Evolutionary conservation across 495 filamentous ascomycete species (phyloP).

Genomic region (Parachaetomium inaequale): DNA sequence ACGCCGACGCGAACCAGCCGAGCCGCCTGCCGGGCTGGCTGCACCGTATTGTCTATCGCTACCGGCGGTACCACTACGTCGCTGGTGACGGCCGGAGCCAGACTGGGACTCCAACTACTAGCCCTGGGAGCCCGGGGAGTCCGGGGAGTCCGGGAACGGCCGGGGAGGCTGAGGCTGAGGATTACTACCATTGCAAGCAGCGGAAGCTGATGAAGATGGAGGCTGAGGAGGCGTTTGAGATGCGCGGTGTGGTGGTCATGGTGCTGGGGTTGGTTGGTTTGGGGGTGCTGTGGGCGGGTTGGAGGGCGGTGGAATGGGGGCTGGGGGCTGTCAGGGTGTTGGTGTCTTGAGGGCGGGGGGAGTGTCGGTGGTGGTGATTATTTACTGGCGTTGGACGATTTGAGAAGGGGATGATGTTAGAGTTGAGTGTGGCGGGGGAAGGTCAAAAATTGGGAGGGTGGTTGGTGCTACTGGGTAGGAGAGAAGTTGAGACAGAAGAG

Average conservation of each 20-base stretch:
- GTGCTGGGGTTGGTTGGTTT: conserved; percentile 32
- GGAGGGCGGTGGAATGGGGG: conserved; percentile 27
- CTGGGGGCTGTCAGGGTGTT: conserved; percentile 5
- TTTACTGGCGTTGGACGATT: neutral
- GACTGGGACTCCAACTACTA: neutral
- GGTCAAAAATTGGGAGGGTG: neutral
- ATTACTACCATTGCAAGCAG: conserved; percentile 50
- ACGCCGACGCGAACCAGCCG: conserved; percentile 27
- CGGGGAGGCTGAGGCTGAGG: neutral
- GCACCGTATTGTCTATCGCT: conserved; percentile 35
- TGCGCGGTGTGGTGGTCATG: conserved; percentile 40
- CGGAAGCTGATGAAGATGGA: conserved; percentile 49
- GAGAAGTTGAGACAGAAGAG: neutral
- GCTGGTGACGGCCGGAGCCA: neutral
- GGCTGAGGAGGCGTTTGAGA: conserved; percentile 49
- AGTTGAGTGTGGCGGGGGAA: too few species aligned
- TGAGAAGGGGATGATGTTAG: too few species aligned
- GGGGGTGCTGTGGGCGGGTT: conserved; percentile 27
- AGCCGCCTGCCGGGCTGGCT: conserved; percentile 39
- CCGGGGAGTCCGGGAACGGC: neutral
- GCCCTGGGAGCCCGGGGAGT: neutral
- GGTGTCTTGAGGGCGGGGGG: neutral
- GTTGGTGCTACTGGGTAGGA: neutral
- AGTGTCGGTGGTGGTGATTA: neutral
- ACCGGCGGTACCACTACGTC: conserved; percentile 30